phyloP scores from a whole-genome alignment of 495 filamentous ascomycete species.

The Hypomontagnella monticulosa region DNA sequence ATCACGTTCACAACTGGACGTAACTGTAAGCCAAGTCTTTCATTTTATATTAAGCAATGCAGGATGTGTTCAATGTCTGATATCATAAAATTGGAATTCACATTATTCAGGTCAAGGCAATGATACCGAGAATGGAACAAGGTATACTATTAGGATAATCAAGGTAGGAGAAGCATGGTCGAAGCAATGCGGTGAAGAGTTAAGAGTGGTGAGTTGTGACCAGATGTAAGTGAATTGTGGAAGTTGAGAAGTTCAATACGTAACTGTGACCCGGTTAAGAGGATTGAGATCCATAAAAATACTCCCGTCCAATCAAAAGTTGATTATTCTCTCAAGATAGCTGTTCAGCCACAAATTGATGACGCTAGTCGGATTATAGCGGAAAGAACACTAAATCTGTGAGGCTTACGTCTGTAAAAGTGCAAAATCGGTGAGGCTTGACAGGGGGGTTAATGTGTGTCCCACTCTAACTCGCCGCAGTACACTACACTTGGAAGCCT shows the following conservation, averaged over 20 bases:
- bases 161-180: too few relatives aligned
- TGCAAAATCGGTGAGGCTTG: neutral
- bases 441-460: conserved; percentile 3
- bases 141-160: neutral
- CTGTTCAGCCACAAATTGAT: conserved; percentile 24
- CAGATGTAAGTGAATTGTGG: too few relatives aligned
- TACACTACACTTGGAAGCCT: conserved; percentile 11
- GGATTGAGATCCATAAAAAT: conserved; percentile 14
- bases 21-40: conserved; percentile 14
- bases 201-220: too few relatives aligned
- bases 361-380: conserved; percentile 27
- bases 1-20: conserved; percentile 19
- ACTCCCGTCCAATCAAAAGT: conserved; percentile 35
- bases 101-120: neutral
- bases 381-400: conserved; percentile 4
- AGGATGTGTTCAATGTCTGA: neutral
- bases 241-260: conserved; percentile 2
- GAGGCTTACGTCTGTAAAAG: conserved; percentile 18
- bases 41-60: conserved; percentile 21
- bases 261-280: conserved; percentile 1
- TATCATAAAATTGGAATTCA: neutral
- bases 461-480: conserved; percentile 14
- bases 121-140: neutral
- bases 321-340: conserved; percentile 34
- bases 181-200: too few relatives aligned